Evolutionary conservation across 2,329 filamentous ascomycete species (phyloP), one percentile per base, ranked within the genome.

Genomic region (Chaetomium strumarium): DNA sequence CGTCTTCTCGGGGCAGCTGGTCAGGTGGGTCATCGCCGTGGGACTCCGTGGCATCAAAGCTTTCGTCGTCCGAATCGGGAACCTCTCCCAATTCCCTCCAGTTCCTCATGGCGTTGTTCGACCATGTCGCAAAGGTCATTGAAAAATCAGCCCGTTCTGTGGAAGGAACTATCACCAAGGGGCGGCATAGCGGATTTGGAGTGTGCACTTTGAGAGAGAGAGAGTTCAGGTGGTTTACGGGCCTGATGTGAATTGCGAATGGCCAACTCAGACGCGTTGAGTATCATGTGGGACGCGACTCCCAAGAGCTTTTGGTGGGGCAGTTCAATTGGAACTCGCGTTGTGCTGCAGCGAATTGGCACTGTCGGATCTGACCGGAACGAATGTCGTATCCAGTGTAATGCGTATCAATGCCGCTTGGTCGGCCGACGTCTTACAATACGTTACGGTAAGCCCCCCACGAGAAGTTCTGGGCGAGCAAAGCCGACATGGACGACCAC

Each of bases 1-100:
- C 30, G 9, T 49, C 38, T 11, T 49, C 17, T 30, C 20, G 48
- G 36, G 36, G 41, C 7, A 42, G 14, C 46, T 49, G 31, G 7
- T 43, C 24, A 31, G 30, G 13, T 37, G 41, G 29, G 19, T 52
- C 49, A 29, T 30, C 11, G n/a, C 37, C 31, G 37, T 34, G 19
- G 17, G 19, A 47, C 34, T 58, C 55, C 33, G 49, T 34, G 31
- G 59, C 70, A 52, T 75, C 72, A 55, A 71, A 72, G 49, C 62
- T 70, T 44, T 76, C 74, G 52, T 76, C 75, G 60, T 77, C 75
- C 56, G 75, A 77, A 64, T 77, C 75, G 52, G 75, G 75, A 58
- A 77, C 69, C 62, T 75, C 73, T 61, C 75, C 75, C 64, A 73
- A 63, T 60, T 74, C 72, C 69, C 71, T 76, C 75, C 75, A 77